Evolutionary conservation across 2,329 filamentous ascomycete species (phyloP).

Genomic region (Diplocarpon rosae): DNA sequence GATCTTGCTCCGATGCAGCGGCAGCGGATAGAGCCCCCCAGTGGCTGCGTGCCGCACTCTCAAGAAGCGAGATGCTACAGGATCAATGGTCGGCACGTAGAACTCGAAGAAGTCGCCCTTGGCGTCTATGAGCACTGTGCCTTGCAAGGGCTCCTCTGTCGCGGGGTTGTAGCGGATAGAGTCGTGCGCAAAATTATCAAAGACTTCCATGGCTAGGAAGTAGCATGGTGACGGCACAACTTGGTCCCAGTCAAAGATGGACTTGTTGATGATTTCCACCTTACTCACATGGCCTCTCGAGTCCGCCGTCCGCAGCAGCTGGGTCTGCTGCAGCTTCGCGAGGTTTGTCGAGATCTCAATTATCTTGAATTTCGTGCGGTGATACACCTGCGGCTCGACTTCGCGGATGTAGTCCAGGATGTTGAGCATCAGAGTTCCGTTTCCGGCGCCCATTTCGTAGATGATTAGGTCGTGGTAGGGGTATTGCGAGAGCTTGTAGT

Average conservation of each 20-base stretch:
- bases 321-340: constrained; percentile 63
- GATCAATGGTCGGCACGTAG: constrained; percentile 72
- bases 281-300: constrained; percentile 68
- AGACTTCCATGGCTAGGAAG: constrained; percentile 95
- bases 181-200: constrained; percentile 97
- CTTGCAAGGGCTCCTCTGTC: constrained; percentile 77
- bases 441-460: constrained; percentile 97
- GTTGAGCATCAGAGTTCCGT: constrained; percentile 96
- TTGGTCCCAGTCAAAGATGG: constrained; percentile 86
- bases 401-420: constrained; percentile 93
- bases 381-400: constrained; percentile 82
- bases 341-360: constrained; percentile 87
- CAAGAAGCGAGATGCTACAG: constrained; percentile 71
- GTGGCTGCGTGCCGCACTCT: constrained; percentile 73
- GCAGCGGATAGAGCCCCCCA: constrained; percentile 46
- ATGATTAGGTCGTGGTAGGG: constrained; percentile 96
- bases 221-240: constrained; percentile 91
- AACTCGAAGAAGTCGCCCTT: constrained; percentile 92
- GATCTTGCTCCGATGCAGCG: constrained; percentile 44
- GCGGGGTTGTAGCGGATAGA: constrained; percentile 77
- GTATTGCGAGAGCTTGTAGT: constrained; percentile 89
- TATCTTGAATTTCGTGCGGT: constrained; percentile 84
- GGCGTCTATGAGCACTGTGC: constrained; percentile 73
- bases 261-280: constrained; percentile 89
- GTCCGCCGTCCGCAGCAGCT: constrained; percentile 54